Evolutionary conservation across 1,284 basidiomycete genomes (phyloP).

Genomic region (Fomitopsis schrenkii): DNA sequence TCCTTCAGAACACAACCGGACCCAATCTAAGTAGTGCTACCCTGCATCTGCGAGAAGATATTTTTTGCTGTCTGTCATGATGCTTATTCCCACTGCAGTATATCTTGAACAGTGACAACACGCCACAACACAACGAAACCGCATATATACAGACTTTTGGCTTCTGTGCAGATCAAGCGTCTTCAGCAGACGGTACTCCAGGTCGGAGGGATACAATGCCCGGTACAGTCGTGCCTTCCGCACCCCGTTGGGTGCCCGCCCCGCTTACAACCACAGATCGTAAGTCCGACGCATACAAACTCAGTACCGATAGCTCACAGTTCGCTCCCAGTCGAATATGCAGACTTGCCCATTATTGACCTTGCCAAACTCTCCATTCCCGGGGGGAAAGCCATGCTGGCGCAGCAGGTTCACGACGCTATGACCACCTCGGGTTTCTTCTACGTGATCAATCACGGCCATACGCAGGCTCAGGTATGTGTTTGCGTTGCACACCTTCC

Average conservation of each 20-base stretch:
- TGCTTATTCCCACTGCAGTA: no score
- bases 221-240: conserved; percentile 1
- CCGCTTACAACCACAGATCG: conserved; percentile 23
- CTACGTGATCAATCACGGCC: conserved; percentile 59
- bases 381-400: conserved; percentile 45
- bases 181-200: not conserved
- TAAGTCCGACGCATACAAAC: not conserved
- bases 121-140: no score
- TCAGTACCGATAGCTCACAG: not conserved
- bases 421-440: conserved; percentile 61
- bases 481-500: not conserved
- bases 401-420: conserved; percentile 49
- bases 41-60: no score
- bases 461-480: conserved; percentile 38
- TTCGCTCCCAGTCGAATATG: conserved; percentile 53
- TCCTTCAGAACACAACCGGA: no score
- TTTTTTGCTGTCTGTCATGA: no score
- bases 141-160: not conserved
- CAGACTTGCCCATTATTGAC: conserved; percentile 63
- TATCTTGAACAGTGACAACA: no score
- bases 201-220: not conserved
- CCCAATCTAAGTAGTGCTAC: no score
- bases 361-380: conserved; percentile 45
- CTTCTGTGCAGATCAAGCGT: not conserved
- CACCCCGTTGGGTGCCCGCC: conserved; percentile 33